A percentile compares a stretch with the other conserved stretches of the same genome.
These are phyloP conservation scores for Nothophoma quercina DNA, from an alignment of 2,329 filamentous ascomycete species.

Conservation along the genomic window DNA sequence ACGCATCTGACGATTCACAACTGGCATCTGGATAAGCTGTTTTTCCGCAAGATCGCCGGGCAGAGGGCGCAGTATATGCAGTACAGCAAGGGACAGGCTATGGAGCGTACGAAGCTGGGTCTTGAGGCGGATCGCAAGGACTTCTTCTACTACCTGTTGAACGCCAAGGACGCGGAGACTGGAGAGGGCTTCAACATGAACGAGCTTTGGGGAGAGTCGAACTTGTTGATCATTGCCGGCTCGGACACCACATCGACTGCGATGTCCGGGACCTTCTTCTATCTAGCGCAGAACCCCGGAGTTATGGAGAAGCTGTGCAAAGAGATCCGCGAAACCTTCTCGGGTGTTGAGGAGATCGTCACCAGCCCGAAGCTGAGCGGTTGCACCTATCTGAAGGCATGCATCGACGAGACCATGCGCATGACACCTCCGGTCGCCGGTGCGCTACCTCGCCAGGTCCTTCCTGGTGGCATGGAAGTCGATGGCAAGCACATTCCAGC, in stretches of 20 bases:
- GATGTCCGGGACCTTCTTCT: conserved; percentile 53
- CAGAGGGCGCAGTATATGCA: conserved; percentile 53
- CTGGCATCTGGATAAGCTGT: conserved; percentile 53
- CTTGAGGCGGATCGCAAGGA: conserved; percentile 54
- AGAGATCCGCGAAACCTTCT: conserved; percentile 46
- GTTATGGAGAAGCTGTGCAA: conserved; percentile 42
- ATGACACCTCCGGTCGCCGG: conserved; percentile 51
- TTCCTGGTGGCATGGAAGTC: conserved; percentile 48
- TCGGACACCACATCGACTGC: conserved; percentile 56
- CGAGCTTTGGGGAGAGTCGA: conserved; percentile 60
- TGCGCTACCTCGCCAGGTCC: conserved; percentile 48
- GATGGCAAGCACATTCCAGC: conserved; percentile 47
- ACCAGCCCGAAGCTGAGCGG: conserved; percentile 43
- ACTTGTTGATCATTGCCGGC: conserved; percentile 59
- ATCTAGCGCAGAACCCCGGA: conserved; percentile 52
- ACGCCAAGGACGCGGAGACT: conserved; percentile 57
- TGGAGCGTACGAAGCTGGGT: conserved; percentile 53
- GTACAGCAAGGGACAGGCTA: conserved; percentile 53
- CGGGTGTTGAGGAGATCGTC: conserved; percentile 49
- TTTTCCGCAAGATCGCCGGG: conserved; percentile 55
- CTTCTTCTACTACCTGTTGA: conserved; percentile 58
- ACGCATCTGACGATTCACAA: conserved; percentile 54
- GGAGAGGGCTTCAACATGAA: conserved; percentile 53
- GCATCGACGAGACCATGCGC: conserved; percentile 53
- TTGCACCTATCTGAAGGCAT: conserved; percentile 48